phyloP scores from a whole-genome alignment of 2,329 filamentous ascomycete genomes.

The Apiospora phragmitis region DNA sequence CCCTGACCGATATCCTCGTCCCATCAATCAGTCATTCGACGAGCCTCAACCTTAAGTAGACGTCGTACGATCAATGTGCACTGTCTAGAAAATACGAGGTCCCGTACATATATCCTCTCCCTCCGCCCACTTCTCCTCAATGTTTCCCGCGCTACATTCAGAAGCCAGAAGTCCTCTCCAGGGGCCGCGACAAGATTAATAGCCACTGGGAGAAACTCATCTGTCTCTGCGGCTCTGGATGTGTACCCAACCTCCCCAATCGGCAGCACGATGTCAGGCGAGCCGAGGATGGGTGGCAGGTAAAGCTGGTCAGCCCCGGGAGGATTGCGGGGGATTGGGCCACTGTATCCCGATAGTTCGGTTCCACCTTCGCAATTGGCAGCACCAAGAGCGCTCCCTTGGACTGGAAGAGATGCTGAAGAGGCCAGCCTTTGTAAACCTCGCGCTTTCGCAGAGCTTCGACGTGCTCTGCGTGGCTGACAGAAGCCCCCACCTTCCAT shows the following conservation, averaged over 20 bases:
- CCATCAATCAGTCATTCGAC: not conserved
- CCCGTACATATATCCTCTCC: not conserved
- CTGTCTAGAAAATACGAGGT: not conserved
- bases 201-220: constrained; percentile 7
- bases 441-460: not conserved
- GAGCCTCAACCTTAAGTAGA: not conserved
- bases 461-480: not conserved
- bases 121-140: not conserved
- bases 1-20: not conserved
- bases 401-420: not conserved
- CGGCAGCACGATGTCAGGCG: constrained; percentile 11
- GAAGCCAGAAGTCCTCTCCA: constrained; percentile 10
- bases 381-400: not conserved
- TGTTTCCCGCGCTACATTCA: not conserved
- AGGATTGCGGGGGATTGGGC: not conserved
- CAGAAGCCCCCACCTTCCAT: not conserved
- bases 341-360: not conserved
- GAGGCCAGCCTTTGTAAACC: not conserved
- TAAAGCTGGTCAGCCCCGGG: not conserved
- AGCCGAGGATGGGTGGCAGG: constrained; percentile 2
- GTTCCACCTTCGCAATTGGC: not conserved
- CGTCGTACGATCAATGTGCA: not conserved
- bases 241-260: constrained; percentile 5
- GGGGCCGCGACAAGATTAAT: constrained; percentile 12
- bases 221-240: constrained; percentile 2